Base-by-base conservation (phyloP, 2,329 filamentous ascomycete species). In the Talaromyces islandicus region DNA sequence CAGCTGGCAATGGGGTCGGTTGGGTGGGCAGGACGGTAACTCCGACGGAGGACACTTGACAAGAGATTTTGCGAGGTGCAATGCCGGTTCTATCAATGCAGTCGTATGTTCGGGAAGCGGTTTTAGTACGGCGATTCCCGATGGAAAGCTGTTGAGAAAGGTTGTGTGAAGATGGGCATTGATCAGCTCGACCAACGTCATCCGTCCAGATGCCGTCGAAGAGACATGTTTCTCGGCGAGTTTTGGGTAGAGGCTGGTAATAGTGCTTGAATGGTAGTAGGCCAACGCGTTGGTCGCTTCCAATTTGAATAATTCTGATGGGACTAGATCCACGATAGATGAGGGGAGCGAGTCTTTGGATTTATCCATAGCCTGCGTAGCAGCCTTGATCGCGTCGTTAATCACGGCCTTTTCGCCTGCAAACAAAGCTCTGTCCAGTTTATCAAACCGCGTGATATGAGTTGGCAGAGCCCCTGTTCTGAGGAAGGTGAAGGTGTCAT, bases 21-120 rank as follows among this genome's bases (percentile, higher is more conserved):
- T 96, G 0, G 93, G 93, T 11, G 93, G 93, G 69, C 93, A 97
- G 1, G 89, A 90, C 4, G 89, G 88, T 58, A 92, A 78, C 0
- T 92, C 90, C 0, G 86, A 87, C 17, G 85, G 78, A 0, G 90
- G 84, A 71, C 94, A 99, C 66, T 87, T 81, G 0, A 87, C 85
- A 5, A 99, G 85, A 59, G 89, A 87, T 30, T 85, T 81, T 3
- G 91, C 93, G 29, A 97, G 82, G 50, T 88, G 82, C 58, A 88
- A 77, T 3, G 89, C 89, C 38, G 88, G 86, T 59, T 85, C 81
- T 55, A 92, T 82, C 66, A 96, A 80, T 17, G 85, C 81, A 1
- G 88, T 89, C 43, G 89, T 93, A 71, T 92, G 86, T 56, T 88
- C 79, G 1, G 90, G 84, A 21, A 89, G 81, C 0, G 93, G 92